Evolutionary conservation across 768 basidiomycete species (phyloP).

Genomic region (Postia placenta): DNA sequence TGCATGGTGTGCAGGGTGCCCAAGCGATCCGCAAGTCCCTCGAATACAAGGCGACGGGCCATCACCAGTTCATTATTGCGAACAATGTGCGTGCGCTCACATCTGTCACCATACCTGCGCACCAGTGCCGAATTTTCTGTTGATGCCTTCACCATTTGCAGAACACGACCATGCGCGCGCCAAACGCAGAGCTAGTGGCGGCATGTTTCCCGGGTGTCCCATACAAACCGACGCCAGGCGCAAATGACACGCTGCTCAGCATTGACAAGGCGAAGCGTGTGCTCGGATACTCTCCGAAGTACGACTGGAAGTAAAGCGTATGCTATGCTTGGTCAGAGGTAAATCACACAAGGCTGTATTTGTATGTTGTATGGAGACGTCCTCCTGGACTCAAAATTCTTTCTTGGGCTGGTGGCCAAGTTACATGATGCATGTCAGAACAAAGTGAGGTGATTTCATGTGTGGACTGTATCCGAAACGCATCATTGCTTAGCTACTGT

Average conservation of each 20-base stretch:
- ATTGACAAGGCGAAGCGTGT: constrained; percentile 1
- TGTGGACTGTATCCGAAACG: too few relatives aligned
- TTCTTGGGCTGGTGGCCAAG: too few relatives aligned
- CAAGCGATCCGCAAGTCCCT: constrained; percentile 1
- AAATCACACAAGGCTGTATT: too few relatives aligned
- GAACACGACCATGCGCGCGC: constrained; percentile 1
- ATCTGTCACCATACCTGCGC: too few relatives aligned
- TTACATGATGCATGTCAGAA: too few relatives aligned
- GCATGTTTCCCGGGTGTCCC: background rate
- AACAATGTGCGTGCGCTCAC: background rate
- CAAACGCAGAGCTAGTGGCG: constrained; percentile 3
- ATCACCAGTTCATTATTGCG: constrained; percentile 2
- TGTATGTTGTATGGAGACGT: too few relatives aligned
- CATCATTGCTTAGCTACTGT: too few relatives aligned
- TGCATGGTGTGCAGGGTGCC: background rate
- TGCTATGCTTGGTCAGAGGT: too few relatives aligned
- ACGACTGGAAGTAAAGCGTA: constrained; percentile 1
- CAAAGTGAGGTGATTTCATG: too few relatives aligned
- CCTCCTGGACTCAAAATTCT: too few relatives aligned
- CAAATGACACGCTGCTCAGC: constrained; percentile 5
- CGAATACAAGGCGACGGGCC: constrained; percentile 2
- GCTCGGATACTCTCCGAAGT: constrained; percentile 1
- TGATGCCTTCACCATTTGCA: background rate
- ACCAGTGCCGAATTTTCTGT: background rate
- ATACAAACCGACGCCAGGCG: background rate